Base-by-base conservation (phyloP, 2,329 filamentous ascomycete genomes). In the Tothia fuscella region DNA sequence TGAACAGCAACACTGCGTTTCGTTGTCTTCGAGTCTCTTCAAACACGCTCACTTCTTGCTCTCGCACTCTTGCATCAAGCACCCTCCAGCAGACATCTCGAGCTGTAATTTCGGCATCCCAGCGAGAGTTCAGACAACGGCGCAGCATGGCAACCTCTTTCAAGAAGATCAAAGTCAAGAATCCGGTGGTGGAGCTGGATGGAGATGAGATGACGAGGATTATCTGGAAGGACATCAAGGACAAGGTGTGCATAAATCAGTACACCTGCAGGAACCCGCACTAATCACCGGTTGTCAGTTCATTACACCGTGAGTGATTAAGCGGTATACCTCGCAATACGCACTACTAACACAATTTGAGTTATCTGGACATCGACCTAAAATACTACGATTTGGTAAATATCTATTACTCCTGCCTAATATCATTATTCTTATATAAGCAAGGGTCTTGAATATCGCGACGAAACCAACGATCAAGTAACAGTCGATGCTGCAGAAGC, bases 171-270 rank as follows among this genome's bases (percentile, higher is more conserved):
- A 91, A 93, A 77, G 91, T 98, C 72, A 88, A 93, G 79, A 96
- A 94, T 68, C 91, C 91, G 51, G 80, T 98, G 62, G 91, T 98
- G 64, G 91, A 96, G 72, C 77, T 96, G 56, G 89, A 96, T 63
- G 89, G 89, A 58, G 76, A 80, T 64, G 78, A 80, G 80, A 96
- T 96, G 91, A 98, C 91, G 55, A 76, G 91, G 57, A 88, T 98
- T 63, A 98, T 98, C 72, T 98, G 91, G 91, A 73, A 95, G 71
- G 80, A 84, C 65, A 98, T 98, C 76, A 95, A 95, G 76, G 84
- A 96, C 70, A 94, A 93, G 59, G 71, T 74, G 59, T 50, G 59
- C 46, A 4, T 25, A 22, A 4, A 6, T 10, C 14, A 29, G 14
- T 9, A 22, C 20, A 10, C 16, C 3, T 24, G 17, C 24, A 26